phyloP scores from a whole-genome alignment of 805 yeast genomes.

The Saccharomycopsis selenospora region DNA sequence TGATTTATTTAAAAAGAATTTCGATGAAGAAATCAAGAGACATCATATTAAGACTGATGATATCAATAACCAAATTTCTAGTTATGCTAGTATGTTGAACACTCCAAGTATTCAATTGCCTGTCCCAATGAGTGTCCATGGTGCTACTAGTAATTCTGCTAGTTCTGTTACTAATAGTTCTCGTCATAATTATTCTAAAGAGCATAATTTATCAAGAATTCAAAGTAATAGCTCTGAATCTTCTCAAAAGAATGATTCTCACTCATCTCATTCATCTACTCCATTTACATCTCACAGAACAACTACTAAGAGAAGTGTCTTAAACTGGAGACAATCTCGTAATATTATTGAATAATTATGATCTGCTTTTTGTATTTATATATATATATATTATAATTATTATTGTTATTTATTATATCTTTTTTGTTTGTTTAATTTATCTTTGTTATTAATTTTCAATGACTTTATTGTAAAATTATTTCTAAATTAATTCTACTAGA shows the following conservation, averaged over 20 bases:
- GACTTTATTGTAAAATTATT: too few relatives aligned
- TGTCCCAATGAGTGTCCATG: conserved; percentile 13
- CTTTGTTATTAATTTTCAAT: too few relatives aligned
- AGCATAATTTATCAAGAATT: conserved; percentile 23
- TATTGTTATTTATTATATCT: too few relatives aligned
- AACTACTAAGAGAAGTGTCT: conserved; percentile 25
- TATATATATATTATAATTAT: too few relatives aligned
- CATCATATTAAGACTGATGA: conserved; percentile 28
- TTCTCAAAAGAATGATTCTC: conserved; percentile 21
- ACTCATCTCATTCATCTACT: conserved; percentile 9
- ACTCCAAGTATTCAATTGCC: conserved; percentile 19
- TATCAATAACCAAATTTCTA: conserved; percentile 23
- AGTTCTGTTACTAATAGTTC: conserved; percentile 4
- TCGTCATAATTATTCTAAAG: conserved; percentile 8
- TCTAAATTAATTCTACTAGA: too few relatives aligned
- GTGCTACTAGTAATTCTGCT: too few relatives aligned
- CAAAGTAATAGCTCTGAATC: conserved; percentile 27
- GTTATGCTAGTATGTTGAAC: conserved; percentile 15
- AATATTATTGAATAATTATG: conserved; percentile 15
- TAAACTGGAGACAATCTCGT: conserved; percentile 32
- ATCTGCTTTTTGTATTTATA: too few relatives aligned
- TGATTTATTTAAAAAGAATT: conserved; percentile 58
- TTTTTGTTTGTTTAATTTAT: too few relatives aligned
- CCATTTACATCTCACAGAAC: conserved; percentile 17
- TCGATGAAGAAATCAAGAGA: conserved; percentile 50